Evolutionary conservation across 179 eudicot species (phyloP).

Genomic region (Sideroxylon spinosum): DNA sequence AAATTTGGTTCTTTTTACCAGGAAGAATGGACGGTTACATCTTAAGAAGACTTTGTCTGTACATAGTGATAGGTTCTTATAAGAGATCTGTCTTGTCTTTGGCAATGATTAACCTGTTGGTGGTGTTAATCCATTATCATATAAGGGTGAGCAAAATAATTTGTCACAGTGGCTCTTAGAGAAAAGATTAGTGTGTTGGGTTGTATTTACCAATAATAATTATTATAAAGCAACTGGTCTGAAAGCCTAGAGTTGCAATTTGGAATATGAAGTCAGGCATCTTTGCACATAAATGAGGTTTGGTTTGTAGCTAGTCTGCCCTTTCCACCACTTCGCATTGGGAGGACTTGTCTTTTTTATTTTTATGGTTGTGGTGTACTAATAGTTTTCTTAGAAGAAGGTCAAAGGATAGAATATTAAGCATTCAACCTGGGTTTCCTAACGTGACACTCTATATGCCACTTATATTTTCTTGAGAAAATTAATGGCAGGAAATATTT

Average conservation of each 20-base stretch:
- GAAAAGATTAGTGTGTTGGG: background rate
- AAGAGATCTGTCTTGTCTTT: background rate
- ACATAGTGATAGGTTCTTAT: background rate
- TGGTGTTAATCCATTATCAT: background rate
- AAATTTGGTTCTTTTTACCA: too few species aligned
- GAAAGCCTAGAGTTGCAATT: background rate
- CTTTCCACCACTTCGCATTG: background rate
- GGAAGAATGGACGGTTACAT: background rate
- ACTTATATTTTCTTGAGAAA: constrained; percentile 6
- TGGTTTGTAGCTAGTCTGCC: background rate
- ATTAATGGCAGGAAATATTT: background rate
- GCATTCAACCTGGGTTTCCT: background rate
- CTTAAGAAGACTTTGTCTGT: background rate
- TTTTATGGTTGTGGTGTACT: background rate
- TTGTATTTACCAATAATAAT: too few species aligned
- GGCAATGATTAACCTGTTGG: too few species aligned
- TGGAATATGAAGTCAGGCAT: background rate
- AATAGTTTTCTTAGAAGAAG: background rate
- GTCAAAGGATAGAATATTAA: background rate
- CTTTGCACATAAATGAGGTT: background rate
- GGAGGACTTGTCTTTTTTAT: background rate
- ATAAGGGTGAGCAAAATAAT: background rate
- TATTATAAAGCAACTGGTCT: too few species aligned
- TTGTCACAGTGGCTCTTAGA: background rate
- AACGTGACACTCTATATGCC: background rate